A percentile compares a stretch with the other conserved stretches of the same genome.
phyloP scores from a whole-genome alignment of 805 yeast genomes.

The Candida maris region DNA sequence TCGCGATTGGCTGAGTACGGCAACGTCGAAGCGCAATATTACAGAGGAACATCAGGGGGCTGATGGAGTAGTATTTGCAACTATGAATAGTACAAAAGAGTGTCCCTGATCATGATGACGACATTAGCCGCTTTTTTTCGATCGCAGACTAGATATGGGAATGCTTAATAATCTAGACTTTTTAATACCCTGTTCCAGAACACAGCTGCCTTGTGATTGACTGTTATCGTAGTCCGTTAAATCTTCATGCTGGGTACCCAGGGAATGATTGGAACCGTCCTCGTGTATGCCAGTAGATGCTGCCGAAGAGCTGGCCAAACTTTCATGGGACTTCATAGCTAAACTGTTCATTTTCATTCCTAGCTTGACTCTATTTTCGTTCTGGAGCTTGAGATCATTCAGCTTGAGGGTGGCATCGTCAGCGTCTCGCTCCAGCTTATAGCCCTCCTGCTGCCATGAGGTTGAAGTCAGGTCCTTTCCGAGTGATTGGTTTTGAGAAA shows the following conservation, averaged over 20 bases:
- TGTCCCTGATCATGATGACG: no score
- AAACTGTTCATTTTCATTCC: conserved; percentile 26
- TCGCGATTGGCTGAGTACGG: conserved; percentile 31
- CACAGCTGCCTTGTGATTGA: no score
- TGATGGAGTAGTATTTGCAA: neutral
- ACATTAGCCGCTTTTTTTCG: conserved; percentile 10
- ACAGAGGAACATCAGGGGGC: neutral
- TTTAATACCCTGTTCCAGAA: conserved; percentile 3
- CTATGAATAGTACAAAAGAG: neutral
- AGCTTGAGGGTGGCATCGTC: conserved; percentile 29
- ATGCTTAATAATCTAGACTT: conserved; percentile 29
- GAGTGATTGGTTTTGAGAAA: conserved; percentile 4
- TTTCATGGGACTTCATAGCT: conserved; percentile 25
- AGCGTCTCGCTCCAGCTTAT: conserved; percentile 11
- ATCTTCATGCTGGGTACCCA: no score
- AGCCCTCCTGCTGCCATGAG: conserved; percentile 1
- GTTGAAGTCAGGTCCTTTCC: neutral
- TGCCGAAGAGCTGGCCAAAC: conserved; percentile 6
- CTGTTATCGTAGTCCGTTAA: no score
- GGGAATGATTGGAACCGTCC: neutral
- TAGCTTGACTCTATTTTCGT: conserved; percentile 27
- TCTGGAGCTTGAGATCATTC: conserved; percentile 26
- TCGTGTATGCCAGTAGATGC: neutral
- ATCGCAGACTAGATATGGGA: conserved; percentile 30
- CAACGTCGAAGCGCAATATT: conserved; percentile 9